Base-by-base conservation (phyloP, 2,329 filamentous ascomycete species). In the Nemania sp. region DNA sequence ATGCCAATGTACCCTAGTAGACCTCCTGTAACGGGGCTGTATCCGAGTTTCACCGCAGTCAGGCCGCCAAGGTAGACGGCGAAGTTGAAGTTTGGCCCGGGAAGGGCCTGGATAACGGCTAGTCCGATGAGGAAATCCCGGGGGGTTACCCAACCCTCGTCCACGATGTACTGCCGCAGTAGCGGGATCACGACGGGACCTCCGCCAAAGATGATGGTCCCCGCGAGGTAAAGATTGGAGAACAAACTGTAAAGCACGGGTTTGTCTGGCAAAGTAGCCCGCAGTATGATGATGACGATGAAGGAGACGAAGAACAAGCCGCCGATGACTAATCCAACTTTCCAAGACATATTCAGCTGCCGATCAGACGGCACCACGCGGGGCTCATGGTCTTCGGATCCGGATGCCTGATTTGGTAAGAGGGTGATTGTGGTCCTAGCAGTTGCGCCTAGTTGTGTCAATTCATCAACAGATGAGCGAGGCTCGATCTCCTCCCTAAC, bases 71-170 rank as follows among this genome's bases (percentile, higher is more conserved):
- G 29, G 29, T 32, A 32, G 29, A 62, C 60, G n/a, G 60, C 64
- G n/a, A 67, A 67, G 53, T 63, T 67, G 35, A 87, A 87, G 70
- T 88, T 87, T 0, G 88, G 88, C 0, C 88, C 88, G 0, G 91
- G 91, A 65, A 93, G 91, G 0, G 89, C 86, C 77, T 93, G 91
- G 20, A 89, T 90, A 61, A 93, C 84, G 7, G 91, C 92, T 0
- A 93, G 85, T 0, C 91, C 91, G 56, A 93, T 87, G 0, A 93
- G 81, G 75, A 93, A 93, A 75, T 93, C 90, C 3, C 91, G 85
- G 0, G 89, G 83, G 0, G 85, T 87, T 0, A 93, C 90, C 90
- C 90, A 93, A 6, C 89, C 88, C 26, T 90, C 88, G 0, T 85
- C 83, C 0, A 93, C 91, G 41, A 93, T 82, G 72, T 87, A 88